A percentile compares a stretch with the other conserved stretches of the same genome.
phyloP scores from a whole-genome alignment of 73 alveolate genomes.

The Paraurostyla sp. region DNA sequence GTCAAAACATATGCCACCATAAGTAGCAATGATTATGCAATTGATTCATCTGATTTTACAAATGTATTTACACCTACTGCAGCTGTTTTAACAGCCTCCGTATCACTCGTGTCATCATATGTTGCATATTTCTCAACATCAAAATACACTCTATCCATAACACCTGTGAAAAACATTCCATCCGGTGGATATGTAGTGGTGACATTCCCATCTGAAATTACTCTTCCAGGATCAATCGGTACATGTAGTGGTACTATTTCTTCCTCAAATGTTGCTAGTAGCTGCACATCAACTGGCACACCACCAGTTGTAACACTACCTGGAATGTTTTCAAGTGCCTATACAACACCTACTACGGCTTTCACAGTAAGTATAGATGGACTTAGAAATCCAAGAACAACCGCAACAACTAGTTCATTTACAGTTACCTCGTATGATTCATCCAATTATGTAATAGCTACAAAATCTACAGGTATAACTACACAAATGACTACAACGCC shows the following conservation, averaged over 20 bases:
- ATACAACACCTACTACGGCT: constrained; percentile 7
- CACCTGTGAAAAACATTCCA: constrained; percentile 44
- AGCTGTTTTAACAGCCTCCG: background rate
- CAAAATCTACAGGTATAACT: constrained; percentile 44
- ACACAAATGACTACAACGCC: constrained; percentile 19
- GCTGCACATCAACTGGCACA: background rate
- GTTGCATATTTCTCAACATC: background rate
- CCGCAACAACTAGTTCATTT: constrained; percentile 48
- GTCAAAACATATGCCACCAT: constrained; percentile 30
- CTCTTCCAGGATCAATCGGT: background rate
- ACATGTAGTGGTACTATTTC: too few relatives aligned
- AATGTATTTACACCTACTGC: constrained; percentile 48
- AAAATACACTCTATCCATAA: background rate
- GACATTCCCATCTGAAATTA: constrained; percentile 26
- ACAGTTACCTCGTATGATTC: constrained; percentile 39
- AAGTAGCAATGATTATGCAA: background rate
- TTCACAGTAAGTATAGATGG: constrained; percentile 38
- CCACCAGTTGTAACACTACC: constrained; percentile 3
- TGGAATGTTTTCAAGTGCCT: constrained; percentile 9
- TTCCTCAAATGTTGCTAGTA: too few relatives aligned
- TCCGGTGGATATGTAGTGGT: background rate
- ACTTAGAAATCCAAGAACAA: constrained; percentile 47
- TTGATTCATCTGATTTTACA: constrained; percentile 45
- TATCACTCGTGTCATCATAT: background rate
- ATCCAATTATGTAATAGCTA: constrained; percentile 15